Base-by-base conservation (phyloP, 192 early-diverging fungal species). In the Backusella australiensis region DNA sequence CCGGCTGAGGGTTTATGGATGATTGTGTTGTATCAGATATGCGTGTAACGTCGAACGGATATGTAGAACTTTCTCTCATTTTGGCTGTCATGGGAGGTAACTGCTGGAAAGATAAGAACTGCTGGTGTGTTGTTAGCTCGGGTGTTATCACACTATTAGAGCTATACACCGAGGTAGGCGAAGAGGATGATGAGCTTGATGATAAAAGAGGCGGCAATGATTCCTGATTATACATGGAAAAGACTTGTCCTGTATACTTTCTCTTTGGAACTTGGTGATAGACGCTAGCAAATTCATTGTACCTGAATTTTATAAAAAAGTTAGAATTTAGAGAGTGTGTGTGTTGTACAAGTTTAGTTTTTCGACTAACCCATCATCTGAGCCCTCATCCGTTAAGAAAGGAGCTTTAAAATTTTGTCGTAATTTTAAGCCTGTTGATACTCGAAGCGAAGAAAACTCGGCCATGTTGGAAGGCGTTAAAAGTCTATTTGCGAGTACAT, bases 381-480 rank as follows among this genome's bases (percentile, higher is more conserved):
- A 69, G 69, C 17, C 34, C 44, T 68, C 74, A 26, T 69, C 74
- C 21, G 32, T 32, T 46, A 74, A 74, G 35, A 83, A 80, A 44
- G 86, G 86, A 53, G 87, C 82, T 29, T 86, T 72, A 67, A 89
- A 89, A 76, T 89, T 87, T 59, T 87, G 86, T 70, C 86, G 83
- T 72, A 81, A 79, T 67, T 86, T 56, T 56, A 89, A 85, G 44
- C 87, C 86, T 8, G 86, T 82, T 68, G 86, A 85, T 34, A 89
- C 87, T 77, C 87, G 86, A 2, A 89, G 78, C n/a, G 76, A 73
- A 19, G 85, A 83, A 4, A 89, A 59, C 7, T 86, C 80, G 9
- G 85, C 83, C 1, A 84, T 73, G 2, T 67, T 75, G n/a, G 86
- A 87, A 9, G 88, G 88, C 6, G 86, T 89, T 71, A 79, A 81